These are phyloP conservation scores for Fusarium graminum DNA, from an alignment of 2,329 filamentous ascomycete species.

Conservation along the genomic window DNA sequence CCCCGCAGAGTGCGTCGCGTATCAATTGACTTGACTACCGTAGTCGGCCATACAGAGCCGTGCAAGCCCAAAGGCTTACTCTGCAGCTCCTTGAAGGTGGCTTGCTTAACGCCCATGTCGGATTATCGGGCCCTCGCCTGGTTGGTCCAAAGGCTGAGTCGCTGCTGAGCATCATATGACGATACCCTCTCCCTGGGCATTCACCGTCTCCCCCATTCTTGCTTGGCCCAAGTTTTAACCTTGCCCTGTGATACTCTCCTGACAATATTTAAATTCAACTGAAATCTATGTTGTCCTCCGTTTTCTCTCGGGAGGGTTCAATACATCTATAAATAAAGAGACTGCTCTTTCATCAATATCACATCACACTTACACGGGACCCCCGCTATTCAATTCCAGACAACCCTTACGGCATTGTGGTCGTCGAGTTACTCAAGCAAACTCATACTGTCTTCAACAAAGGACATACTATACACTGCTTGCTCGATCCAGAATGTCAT, in stretches of 20 bases:
- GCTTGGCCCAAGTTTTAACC: not conserved
- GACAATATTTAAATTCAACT: conserved; percentile 10
- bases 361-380: conserved; percentile 39
- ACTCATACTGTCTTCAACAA: conserved; percentile 1
- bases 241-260: not conserved
- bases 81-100: conserved; percentile 3
- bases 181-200: conserved; percentile 38
- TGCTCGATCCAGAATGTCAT: conserved; percentile 40
- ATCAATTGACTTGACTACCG: conserved; percentile 6
- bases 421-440: conserved; percentile 12
- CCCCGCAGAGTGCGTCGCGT: conserved; percentile 18
- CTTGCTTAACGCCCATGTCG: conserved; percentile 20
- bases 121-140: conserved; percentile 30
- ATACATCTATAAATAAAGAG: conserved; percentile 11
- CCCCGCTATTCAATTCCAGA: conserved; percentile 15
- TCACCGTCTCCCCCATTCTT: conserved; percentile 28
- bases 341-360: conserved; percentile 23
- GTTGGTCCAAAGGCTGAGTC: conserved; percentile 1
- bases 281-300: not conserved
- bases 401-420: conserved; percentile 31
- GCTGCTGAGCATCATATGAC: conserved; percentile 45
- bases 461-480: not conserved
- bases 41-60: conserved; percentile 18
- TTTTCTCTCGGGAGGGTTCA: not conserved
- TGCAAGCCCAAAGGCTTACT: conserved; percentile 13